Evolutionary conservation across 2,329 filamentous ascomycete genomes (phyloP), one percentile per base, ranked within the genome.

Genomic region (Aspergillus tanneri): DNA sequence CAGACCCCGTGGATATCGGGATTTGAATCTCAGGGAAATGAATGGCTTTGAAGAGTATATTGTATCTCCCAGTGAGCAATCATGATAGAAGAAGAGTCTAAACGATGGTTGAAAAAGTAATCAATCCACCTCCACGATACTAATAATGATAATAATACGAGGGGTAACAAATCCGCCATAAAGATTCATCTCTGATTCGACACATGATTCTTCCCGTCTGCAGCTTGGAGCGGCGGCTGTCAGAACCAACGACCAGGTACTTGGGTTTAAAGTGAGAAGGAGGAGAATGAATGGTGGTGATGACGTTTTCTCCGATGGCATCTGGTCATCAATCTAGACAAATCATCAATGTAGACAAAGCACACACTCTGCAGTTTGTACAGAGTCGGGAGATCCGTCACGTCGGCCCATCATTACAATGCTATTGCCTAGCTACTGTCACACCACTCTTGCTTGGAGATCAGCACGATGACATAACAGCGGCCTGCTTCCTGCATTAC

Each of bases 181-280:
- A 45, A 14, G 18, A 25, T 22, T 4, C 6, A 9, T 16, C 30
- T 38, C 18, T 21, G 16, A 38, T 37, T 16, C 30, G 30, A 52
- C 52, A 50, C 53, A 57, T 57, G 50, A 56, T 50, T 30, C 32
- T 45, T 41, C 22, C 36, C 40, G 19, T 27, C 36, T 44, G 34
- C 34, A 34, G 34, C 38, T 25, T 43, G 35, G 36, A 8, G 28
- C 22, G n/a, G 34, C 37, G 30, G 25, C 34, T 38, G 43, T 28
- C 43, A 37, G 52, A 45, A 52, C 56, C 54, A 52, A 47, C 49
- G 52, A 57, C 54, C 56, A 55, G 46, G 46, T 57, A 22, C 30
- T 44, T 57, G 55, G 55, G 51, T 42, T 49, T 45, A 23, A 43
- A 30, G 14, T 14, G 10, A 10, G 25, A 19, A 25, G 12, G 18